These are phyloP conservation scores for Sporisorium scitamineum DNA, from an alignment of 1,284 basidiomycete species.

Conservation along the genomic window DNA sequence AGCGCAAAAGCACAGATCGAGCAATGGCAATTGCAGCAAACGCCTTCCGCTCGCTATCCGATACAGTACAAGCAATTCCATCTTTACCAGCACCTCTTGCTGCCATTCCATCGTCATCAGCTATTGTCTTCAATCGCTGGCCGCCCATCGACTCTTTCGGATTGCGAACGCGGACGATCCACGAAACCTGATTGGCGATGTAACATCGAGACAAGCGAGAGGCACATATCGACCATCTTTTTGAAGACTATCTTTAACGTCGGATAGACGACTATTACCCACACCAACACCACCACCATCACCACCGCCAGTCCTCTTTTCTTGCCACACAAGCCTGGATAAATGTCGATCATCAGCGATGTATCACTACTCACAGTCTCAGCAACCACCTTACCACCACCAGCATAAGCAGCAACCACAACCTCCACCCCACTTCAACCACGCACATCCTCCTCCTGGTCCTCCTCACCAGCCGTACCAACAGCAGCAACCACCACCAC, in stretches of 20 bases:
- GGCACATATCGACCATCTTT: neutral
- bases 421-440: constrained; percentile 24
- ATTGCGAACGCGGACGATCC: neutral
- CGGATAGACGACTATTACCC: neutral
- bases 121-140: neutral
- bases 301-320: neutral
- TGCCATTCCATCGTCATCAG: neutral
- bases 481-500: constrained; percentile 18
- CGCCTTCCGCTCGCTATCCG: neutral
- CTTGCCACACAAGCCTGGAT: constrained; percentile 13
- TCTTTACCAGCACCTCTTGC: neutral
- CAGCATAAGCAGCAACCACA: constrained; percentile 36
- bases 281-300: neutral
- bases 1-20: neutral
- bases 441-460: constrained; percentile 17
- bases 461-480: constrained; percentile 21
- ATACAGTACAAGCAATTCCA: neutral
- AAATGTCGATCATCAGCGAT: constrained; percentile 46
- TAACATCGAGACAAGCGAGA: neutral
- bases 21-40: neutral
- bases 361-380: constrained; percentile 51
- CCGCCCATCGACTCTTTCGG: neutral
- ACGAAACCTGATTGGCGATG: neutral
- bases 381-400: constrained; percentile 37
- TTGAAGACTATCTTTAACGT: neutral